These are phyloP conservation scores for Aspergillus nomiae DNA, from an alignment of 2,329 filamentous ascomycete species.

Conservation along the genomic window DNA sequence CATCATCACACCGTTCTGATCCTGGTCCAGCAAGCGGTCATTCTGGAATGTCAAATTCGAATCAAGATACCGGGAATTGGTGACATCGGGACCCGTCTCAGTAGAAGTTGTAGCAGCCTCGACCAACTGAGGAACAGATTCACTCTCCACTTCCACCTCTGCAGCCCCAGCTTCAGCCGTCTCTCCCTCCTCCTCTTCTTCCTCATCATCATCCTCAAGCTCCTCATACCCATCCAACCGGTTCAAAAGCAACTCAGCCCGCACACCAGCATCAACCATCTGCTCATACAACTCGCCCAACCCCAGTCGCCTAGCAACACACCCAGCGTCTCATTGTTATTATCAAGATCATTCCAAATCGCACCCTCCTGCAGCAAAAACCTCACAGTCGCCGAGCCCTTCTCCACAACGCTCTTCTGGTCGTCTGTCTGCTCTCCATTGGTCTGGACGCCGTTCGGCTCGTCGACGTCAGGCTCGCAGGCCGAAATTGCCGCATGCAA, in stretches of 20 bases:
- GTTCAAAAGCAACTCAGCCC: conserved; percentile 84
- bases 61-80: conserved; percentile 68
- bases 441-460: conserved; percentile 24
- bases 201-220: conserved; percentile 55
- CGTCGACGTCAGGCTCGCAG: conserved; percentile 52
- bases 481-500: conserved; percentile 88
- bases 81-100: conserved; percentile 48
- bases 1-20: conserved; percentile 90
- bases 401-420: conserved; percentile 49
- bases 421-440: conserved; percentile 17
- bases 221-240: conserved; percentile 79
- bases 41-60: conserved; percentile 66
- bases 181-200: conserved; percentile 39
- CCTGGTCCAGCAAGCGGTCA: conserved; percentile 70
- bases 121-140: conserved; percentile 27
- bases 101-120: conserved; percentile 17
- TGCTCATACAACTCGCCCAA: conserved; percentile 73
- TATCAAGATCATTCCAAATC: conserved; percentile 96
- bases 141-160: conserved; percentile 23
- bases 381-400: conserved; percentile 68
- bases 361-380: conserved; percentile 84
- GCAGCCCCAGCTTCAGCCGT: conserved; percentile 36
- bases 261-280: conserved; percentile 85
- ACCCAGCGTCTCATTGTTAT: conserved; percentile 85
- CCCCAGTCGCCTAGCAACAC: conserved; percentile 72